Percentiles rank a stretch among this genome's conserved stretches.
These are phyloP conservation scores for Penicillium sp. DNA, from an alignment of 2,329 filamentous ascomycete species.

Conservation along the genomic window DNA sequence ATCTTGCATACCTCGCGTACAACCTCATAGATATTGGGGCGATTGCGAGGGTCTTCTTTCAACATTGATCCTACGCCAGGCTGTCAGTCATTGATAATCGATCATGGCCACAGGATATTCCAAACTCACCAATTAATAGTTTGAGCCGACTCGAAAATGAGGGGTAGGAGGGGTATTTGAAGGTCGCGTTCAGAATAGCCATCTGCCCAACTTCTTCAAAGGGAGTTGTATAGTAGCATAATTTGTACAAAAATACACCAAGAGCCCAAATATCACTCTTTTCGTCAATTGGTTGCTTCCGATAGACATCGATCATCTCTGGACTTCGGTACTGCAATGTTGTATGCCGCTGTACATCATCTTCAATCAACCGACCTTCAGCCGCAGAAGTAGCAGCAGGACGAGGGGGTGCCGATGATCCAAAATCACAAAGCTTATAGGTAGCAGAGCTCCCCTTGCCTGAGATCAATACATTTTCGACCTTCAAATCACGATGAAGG, in stretches of 20 bases:
- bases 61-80: constrained; percentile 73
- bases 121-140: constrained; percentile 73
- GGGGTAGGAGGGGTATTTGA: constrained; percentile 85
- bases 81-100: constrained; percentile 22
- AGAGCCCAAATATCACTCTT: constrained; percentile 99
- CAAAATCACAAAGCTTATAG: constrained; percentile 99
- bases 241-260: constrained; percentile 91
- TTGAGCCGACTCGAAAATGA: constrained; percentile 87
- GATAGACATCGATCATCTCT: constrained; percentile 98
- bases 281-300: constrained; percentile 94
- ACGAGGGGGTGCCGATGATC: constrained; percentile 79
- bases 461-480: constrained; percentile 94
- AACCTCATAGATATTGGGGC: constrained; percentile 94
- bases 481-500: constrained; percentile 91
- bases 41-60: constrained; percentile 71
- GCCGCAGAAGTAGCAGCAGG: constrained; percentile 81
- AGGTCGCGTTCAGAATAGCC: constrained; percentile 93
- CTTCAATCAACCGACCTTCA: constrained; percentile 89
- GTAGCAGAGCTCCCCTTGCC: constrained; percentile 62
- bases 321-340: constrained; percentile 96
- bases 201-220: constrained; percentile 98
- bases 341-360: constrained; percentile 95
- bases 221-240: constrained; percentile 98
- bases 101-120: neutral
- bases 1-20: constrained; percentile 82